These are phyloP conservation scores for Citrus mangshanensis DNA, from an alignment of 345 rosid species.

Conservation along the genomic window DNA sequence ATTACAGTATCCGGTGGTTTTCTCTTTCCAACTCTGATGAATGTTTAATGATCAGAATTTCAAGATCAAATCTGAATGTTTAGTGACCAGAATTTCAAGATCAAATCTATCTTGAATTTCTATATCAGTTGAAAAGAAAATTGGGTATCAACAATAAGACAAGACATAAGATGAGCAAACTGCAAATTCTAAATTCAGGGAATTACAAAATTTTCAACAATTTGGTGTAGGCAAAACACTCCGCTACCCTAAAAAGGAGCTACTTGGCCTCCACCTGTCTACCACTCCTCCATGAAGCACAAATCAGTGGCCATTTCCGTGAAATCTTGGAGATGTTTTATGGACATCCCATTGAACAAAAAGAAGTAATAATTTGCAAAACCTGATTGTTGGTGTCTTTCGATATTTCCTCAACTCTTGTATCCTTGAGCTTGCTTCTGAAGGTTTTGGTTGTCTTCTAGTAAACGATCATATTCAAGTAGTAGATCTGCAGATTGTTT, in stretches of 20 bases:
- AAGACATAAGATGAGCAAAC: conserved; percentile 12
- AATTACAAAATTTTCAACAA: conserved; percentile 28
- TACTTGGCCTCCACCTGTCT: background rate
- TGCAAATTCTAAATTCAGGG: conserved; percentile 17
- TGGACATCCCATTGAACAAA: background rate
- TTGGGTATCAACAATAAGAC: background rate
- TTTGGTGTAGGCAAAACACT: background rate
- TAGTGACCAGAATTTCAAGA: background rate
- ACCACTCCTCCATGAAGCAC: background rate
- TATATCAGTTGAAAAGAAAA: conserved; percentile 8
- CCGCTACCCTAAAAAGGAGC: background rate
- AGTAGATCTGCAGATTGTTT: conserved; percentile 82
- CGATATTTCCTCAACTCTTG: conserved; percentile 26
- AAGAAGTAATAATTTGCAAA: background rate
- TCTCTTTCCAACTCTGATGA: background rate
- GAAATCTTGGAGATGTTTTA: conserved; percentile 2
- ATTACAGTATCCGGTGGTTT: background rate
- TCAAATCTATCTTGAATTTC: background rate
- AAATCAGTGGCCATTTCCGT: conserved; percentile 14
- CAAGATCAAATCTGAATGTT: background rate
- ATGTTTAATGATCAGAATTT: background rate
- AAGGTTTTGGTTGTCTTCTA: conserved; percentile 87
- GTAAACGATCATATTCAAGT: conserved; percentile 76
- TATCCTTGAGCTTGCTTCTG: conserved; percentile 62
- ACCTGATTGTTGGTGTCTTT: conserved; percentile 4